These are phyloP conservation scores for Papiliotrema flavescens DNA, from an alignment of 1,284 basidiomycete genomes.

Conservation along the genomic window DNA sequence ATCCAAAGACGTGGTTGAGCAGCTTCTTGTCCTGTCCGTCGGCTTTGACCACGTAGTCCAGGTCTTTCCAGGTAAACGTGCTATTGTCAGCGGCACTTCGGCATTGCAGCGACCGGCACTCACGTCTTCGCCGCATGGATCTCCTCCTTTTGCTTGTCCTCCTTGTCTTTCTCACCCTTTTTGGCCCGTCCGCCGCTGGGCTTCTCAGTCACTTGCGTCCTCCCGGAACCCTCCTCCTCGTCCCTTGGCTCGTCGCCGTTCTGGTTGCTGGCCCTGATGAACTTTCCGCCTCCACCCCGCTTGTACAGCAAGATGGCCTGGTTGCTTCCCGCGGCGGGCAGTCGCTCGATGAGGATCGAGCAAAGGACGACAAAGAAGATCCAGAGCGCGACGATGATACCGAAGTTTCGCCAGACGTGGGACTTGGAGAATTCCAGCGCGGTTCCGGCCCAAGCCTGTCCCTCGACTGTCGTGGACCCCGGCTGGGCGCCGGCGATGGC, in stretches of 20 bases:
- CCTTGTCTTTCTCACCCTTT: conserved; percentile 2
- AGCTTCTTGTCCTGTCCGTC: conserved; percentile 47
- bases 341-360: conserved; percentile 19
- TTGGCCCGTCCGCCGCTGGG: neutral
- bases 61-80: conserved; percentile 51
- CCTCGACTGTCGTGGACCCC: conserved; percentile 41
- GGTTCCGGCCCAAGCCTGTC: conserved; percentile 41
- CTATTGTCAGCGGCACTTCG: neutral
- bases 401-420: conserved; percentile 53
- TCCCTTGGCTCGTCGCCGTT: conserved; percentile 24
- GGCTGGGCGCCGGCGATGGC: conserved; percentile 46
- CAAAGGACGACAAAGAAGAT: conserved; percentile 20
- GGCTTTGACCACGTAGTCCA: conserved; percentile 51
- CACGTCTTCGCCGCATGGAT: conserved; percentile 25
- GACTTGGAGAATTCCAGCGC: conserved; percentile 44
- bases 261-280: conserved; percentile 29
- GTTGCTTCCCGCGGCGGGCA: conserved; percentile 38
- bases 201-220: conserved; percentile 28
- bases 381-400: conserved; percentile 48
- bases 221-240: conserved; percentile 23
- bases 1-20: conserved; percentile 53
- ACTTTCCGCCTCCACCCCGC: conserved; percentile 35
- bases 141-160: conserved; percentile 3
- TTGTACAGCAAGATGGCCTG: conserved; percentile 39
- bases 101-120: neutral